Conservation (phyloP, 177 flowering plant species). For the Vitis hybrid region DNA sequence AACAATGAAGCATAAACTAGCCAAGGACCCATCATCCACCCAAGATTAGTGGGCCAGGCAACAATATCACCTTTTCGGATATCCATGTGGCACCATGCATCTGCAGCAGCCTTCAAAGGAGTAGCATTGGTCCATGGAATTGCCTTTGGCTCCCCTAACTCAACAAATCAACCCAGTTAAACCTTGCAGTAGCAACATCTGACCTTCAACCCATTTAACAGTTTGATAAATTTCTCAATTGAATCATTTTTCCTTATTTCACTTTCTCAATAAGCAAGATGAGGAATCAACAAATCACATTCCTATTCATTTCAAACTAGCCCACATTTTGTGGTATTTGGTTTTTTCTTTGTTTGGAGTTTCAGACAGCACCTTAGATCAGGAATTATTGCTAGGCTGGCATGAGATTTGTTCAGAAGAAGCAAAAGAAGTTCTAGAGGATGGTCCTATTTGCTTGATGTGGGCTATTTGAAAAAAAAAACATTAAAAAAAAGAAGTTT, state of each 20-base stretch:
- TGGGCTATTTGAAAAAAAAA: too few species aligned
- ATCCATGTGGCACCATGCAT: constrained; percentile 98
- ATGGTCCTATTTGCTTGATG: too few species aligned
- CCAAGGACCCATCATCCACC: constrained; percentile 99
- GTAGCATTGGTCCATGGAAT: constrained; percentile 88
- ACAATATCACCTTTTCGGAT: constrained; percentile 79
- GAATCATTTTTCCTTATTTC: not conserved
- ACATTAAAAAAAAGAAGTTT: too few species aligned
- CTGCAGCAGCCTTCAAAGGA: constrained; percentile 97
- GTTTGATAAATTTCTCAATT: not conserved
- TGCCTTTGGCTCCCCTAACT: constrained; percentile 90
- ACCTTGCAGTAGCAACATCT: not conserved
- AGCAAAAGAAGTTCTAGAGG: too few species aligned
- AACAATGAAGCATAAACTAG: constrained; percentile 85
- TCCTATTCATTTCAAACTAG: too few species aligned
- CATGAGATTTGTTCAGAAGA: too few species aligned
- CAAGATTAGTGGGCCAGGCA: constrained; percentile 98
- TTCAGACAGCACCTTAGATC: too few species aligned
- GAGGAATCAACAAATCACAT: not conserved
- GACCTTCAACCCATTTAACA: not conserved
- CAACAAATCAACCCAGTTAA: constrained; percentile 13
- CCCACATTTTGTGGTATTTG: too few species aligned
- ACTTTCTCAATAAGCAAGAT: not conserved
- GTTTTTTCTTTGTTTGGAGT: too few species aligned
- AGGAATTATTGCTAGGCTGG: too few species aligned